Conservation (phyloP, 495 filamentous ascomycete species). For the Bryoglossum gracile region DNA sequence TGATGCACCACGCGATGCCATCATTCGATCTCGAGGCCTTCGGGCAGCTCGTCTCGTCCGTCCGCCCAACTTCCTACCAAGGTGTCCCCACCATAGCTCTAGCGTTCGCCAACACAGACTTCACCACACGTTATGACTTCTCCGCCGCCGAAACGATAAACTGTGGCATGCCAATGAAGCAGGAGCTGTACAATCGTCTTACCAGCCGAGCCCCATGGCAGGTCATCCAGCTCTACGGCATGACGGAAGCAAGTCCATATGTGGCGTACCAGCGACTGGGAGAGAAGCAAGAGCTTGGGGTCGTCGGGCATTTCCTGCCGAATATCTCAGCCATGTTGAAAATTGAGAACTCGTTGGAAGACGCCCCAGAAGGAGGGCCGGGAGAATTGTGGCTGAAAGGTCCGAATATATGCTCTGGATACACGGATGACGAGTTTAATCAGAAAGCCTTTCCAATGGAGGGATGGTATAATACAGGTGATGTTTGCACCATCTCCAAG, state of each 20-base stretch:
- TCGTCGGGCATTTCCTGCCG: conserved; percentile 69
- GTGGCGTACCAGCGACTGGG: conserved; percentile 54
- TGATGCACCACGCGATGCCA: conserved; percentile 65
- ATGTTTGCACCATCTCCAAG: conserved; percentile 52
- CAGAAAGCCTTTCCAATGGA: conserved; percentile 50
- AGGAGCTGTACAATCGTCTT: conserved; percentile 68
- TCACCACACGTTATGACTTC: conserved; percentile 72
- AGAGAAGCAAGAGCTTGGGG: conserved; percentile 71
- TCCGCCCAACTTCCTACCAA: conserved; percentile 67
- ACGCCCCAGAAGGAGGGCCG: conserved; percentile 34
- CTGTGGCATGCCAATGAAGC: conserved; percentile 77
- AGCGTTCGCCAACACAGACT: conserved; percentile 67
- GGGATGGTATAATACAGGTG: conserved; percentile 62
- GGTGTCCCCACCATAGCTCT: conserved; percentile 80
- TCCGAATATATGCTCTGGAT: conserved; percentile 55
- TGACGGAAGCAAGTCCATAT: conserved; percentile 45
- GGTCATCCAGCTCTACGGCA: conserved; percentile 49
- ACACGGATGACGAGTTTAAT: conserved; percentile 52
- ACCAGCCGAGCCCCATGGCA: conserved; percentile 63
- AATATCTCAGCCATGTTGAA: conserved; percentile 80
- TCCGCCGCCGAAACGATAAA: conserved; percentile 72
- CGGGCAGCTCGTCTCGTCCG: conserved; percentile 66
- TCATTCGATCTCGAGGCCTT: conserved; percentile 74
- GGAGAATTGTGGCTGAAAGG: conserved; percentile 65
- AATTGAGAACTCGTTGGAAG: conserved; percentile 8